Evolutionary conservation across 768 basidiomycete species (phyloP).

Genomic region (Strobilomyces confusus): DNA sequence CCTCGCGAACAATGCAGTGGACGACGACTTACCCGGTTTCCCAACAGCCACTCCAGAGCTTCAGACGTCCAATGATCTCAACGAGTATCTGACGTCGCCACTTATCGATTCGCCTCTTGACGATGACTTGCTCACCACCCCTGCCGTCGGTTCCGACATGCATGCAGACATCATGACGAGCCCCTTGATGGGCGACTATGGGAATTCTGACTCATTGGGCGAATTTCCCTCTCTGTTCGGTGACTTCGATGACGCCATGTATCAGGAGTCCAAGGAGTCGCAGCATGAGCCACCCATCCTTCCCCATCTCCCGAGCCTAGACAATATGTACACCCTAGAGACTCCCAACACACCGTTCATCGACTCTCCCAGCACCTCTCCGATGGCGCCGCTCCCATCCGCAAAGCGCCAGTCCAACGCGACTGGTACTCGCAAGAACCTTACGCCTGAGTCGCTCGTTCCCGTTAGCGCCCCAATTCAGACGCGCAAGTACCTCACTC

Average conservation of each 20-base stretch:
- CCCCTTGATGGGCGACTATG: slow-evolving; percentile 36
- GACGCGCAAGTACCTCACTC: slow-evolving; percentile 63
- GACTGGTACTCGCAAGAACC: slow-evolving; percentile 71
- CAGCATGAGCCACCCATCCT: slow-evolving; percentile 7
- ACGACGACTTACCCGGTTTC: not conserved
- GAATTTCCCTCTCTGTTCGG: slow-evolving; percentile 33
- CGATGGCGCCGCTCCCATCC: slow-evolving; percentile 15
- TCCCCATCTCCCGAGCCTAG: slow-evolving; percentile 26
- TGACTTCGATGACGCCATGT: slow-evolving; percentile 16
- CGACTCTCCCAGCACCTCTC: slow-evolving; percentile 35
- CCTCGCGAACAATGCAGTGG: accelerated
- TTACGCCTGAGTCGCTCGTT: slow-evolving; percentile 61
- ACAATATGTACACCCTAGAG: slow-evolving; percentile 40
- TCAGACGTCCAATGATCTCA: slow-evolving; percentile 34
- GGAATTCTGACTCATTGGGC: slow-evolving; percentile 29
- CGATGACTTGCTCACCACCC: slow-evolving; percentile 42
- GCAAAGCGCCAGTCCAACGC: slow-evolving; percentile 33
- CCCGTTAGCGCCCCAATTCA: slow-evolving; percentile 79
- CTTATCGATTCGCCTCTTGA: slow-evolving; percentile 46
- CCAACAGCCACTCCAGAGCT: slow-evolving; percentile 40
- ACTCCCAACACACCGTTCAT: slow-evolving; percentile 51
- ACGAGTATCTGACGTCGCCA: slow-evolving; percentile 45
- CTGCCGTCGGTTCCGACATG: slow-evolving; percentile 37
- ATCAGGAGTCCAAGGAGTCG: slow-evolving; percentile 13
- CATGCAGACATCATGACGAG: slow-evolving; percentile 40